Evolutionary conservation across 495 filamentous ascomycete species (phyloP).

Genomic region (Aspergillus ostianus): DNA sequence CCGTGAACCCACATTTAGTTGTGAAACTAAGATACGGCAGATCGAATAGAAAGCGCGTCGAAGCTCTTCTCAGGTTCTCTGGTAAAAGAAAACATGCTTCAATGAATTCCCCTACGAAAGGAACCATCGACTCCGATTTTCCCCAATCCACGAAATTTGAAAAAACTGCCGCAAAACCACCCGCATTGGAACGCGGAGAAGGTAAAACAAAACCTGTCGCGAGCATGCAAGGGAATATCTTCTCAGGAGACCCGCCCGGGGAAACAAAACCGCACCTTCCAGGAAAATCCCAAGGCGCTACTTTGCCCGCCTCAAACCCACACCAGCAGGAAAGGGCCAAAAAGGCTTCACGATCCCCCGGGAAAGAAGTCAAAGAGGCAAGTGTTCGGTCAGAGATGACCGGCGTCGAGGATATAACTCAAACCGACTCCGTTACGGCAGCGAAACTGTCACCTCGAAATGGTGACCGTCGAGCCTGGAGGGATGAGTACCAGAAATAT

Average conservation of each 20-base stretch:
- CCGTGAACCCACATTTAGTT: slow-evolving; percentile 22
- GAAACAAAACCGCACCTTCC: slow-evolving; percentile 19
- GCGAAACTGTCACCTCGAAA: slow-evolving; percentile 33
- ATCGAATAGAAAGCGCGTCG: slow-evolving; percentile 41
- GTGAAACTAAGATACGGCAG: slow-evolving; percentile 43
- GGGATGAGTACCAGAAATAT: slow-evolving; percentile 45
- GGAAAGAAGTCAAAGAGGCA: slow-evolving; percentile 31
- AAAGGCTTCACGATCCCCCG: slow-evolving; percentile 25
- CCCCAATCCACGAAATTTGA: slow-evolving; percentile 17
- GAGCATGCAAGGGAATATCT: slow-evolving; percentile 15
- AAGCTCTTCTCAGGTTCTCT: slow-evolving; percentile 43
- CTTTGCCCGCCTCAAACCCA: slow-evolving; percentile 10
- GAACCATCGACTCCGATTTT: slow-evolving; percentile 24
- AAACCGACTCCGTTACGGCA: slow-evolving; percentile 23
- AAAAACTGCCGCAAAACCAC: slow-evolving; percentile 5
- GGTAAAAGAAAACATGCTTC: slow-evolving; percentile 37
- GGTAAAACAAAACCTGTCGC: slow-evolving; percentile 21
- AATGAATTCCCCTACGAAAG: slow-evolving; percentile 28
- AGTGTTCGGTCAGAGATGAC: slow-evolving; percentile 23
- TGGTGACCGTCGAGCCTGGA: slow-evolving; percentile 43
- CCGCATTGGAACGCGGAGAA: slow-evolving; percentile 16
- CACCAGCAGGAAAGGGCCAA: slow-evolving; percentile 29
- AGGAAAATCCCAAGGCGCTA: slow-evolving; percentile 31
- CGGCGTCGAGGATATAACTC: slow-evolving; percentile 31
- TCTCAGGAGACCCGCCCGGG: slow-evolving; percentile 18